Percentiles rank a stretch among this genome's conserved stretches.
Evolutionary conservation across 805 yeast species (phyloP).

Genomic region (Crinitomyces ghanaensis): DNA sequence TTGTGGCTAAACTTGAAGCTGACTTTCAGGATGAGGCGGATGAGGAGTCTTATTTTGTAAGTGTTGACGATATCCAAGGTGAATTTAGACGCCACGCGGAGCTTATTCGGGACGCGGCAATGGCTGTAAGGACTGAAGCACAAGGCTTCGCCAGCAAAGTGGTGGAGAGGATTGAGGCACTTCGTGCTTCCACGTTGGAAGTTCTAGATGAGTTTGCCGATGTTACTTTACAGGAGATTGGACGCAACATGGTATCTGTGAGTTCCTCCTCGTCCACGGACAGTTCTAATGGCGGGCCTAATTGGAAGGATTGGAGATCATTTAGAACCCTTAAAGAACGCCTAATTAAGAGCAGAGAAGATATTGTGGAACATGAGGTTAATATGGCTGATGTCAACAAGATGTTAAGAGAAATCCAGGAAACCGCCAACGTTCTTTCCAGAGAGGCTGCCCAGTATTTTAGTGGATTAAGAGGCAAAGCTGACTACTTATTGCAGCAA

Average conservation of each 20-base stretch:
- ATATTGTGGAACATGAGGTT: conserved; percentile 28
- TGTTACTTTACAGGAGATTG: conserved; percentile 32
- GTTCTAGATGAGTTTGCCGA: conserved; percentile 40
- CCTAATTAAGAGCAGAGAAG: conserved; percentile 31
- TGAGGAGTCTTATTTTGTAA: conserved; percentile 3
- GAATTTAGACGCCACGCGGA: conserved; percentile 17
- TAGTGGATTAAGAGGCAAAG: conserved; percentile 15
- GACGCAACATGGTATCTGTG: conserved; percentile 27
- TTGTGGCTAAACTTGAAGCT: conserved; percentile 10
- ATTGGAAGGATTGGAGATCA: conserved; percentile 30
- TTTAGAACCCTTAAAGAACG: conserved; percentile 33
- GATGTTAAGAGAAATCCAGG: conserved; percentile 32
- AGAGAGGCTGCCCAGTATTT: conserved; percentile 34
- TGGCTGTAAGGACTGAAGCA: conserved; percentile 16
- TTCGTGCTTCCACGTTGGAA: conserved; percentile 30
- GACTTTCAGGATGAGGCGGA: conserved; percentile 7
- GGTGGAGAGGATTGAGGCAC: conserved; percentile 15
- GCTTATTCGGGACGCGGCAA: conserved; percentile 14
- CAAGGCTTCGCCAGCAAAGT: conserved; percentile 14
- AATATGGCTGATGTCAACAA: conserved; percentile 30
- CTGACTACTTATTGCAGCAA: conserved; percentile 17
- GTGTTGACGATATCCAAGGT: too few species aligned
- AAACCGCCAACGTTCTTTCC: conserved; percentile 32
- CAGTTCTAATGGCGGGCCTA: conserved; percentile 5
- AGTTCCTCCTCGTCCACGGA: conserved; percentile 3